Base-by-base conservation (phyloP, 164 flowering plant genomes). In the Vitis cinerea region DNA sequence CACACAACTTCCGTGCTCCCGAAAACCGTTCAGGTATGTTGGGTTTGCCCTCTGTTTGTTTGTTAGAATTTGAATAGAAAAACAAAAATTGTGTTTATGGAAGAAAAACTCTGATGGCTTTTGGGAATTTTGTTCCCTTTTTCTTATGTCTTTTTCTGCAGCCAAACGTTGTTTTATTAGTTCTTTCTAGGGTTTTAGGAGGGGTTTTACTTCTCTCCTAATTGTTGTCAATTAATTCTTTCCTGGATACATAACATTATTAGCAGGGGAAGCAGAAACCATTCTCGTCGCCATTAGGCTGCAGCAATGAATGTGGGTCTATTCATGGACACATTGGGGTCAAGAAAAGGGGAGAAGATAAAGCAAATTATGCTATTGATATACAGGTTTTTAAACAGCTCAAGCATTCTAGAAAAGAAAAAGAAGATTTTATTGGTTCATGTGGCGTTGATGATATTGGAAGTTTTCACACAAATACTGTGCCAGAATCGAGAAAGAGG, bases 191-290 rank as follows among this genome's bases (percentile, higher is more conserved):
- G 44, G 44, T 37, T 37, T 37, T 37, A 9, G 16, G 16, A 14
- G 56, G 10, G n/a, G 6, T 49, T 8, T 58, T 14, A 14, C 10
- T 30, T 57, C 29, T 49, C 31, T 17, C 10, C 29, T 37, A 55
- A 31, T 8, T 54, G 69, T 1, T 37, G 44, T 37, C 44, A 37
- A 37, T 37, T 37, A 7, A 12, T 14, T 12, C 14, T 9, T 37
- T 70, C 15, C 47, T 29, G 15, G 23, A 63, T 44, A 19, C 12
- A 59, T n/a, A 10, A 23, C 27, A 44, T 66, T 62, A 11, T 59
- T 69, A 52, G 48, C 82, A 88, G 91, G 86, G 72, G 9, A 85
- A 84, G 61, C 69, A 75, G 65, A 82, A 19, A 31, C 84, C 84
- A 8, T 86, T 83, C 73, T 68, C 77, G 1, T 75, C 83, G 4